Conservation (phyloP, 768 basidiomycete species). For the Asterophora parasitica region DNA sequence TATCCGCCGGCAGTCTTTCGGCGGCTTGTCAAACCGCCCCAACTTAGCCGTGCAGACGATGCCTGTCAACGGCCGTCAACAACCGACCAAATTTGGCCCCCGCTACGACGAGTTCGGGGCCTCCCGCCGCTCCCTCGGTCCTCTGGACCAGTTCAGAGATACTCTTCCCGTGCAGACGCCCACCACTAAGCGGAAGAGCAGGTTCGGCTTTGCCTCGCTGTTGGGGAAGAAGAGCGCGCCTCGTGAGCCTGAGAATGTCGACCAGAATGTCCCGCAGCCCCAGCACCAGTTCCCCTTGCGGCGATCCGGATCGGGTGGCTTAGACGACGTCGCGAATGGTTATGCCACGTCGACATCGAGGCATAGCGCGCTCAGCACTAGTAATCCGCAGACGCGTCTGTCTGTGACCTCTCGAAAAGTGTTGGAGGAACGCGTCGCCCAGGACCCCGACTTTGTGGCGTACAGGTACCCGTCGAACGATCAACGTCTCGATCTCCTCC, state of each 20-base stretch:
- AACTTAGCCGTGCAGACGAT: slow-evolving; percentile 48
- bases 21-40: slow-evolving; percentile 58
- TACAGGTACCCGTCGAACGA: slow-evolving; percentile 83
- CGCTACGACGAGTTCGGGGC: slow-evolving; percentile 71
- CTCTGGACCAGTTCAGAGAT: slow-evolving; percentile 32
- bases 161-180: slow-evolving; percentile 20
- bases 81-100: slow-evolving; percentile 33
- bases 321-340: slow-evolving; percentile 44
- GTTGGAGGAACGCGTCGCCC: slow-evolving; percentile 77
- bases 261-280: slow-evolving; percentile 32
- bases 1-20: slow-evolving; percentile 69
- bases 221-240: slow-evolving; percentile 51
- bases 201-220: slow-evolving; percentile 62
- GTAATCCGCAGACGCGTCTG: slow-evolving; percentile 43
- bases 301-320: slow-evolving; percentile 39
- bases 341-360: slow-evolving; percentile 49
- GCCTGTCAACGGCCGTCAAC: slow-evolving; percentile 30
- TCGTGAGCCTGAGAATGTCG: slow-evolving; percentile 27
- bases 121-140: slow-evolving; percentile 56
- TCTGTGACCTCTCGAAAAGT: slow-evolving; percentile 66
- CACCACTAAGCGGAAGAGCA: slow-evolving; percentile 62
- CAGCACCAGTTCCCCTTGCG: slow-evolving; percentile 48
- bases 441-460: slow-evolving; percentile 79
- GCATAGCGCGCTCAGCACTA: slow-evolving; percentile 42
- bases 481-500: slow-evolving; percentile 60